Evolutionary conservation across 805 yeast species (phyloP).

Genomic region (Debaryomyces maramus): DNA sequence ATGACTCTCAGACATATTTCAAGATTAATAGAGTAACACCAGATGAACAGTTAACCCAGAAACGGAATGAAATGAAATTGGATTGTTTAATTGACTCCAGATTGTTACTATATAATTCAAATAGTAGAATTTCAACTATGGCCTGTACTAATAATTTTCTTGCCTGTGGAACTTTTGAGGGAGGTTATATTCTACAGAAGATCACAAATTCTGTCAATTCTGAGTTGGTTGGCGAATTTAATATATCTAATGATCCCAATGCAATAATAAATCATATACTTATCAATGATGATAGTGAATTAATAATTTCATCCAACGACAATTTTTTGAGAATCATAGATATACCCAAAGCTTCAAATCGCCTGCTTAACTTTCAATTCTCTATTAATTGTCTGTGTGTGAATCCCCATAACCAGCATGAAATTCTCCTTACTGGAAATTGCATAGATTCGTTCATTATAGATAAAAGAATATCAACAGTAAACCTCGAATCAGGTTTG

Average conservation of each 20-base stretch:
- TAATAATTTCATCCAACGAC: conserved; percentile 55
- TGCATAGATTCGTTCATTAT: conserved; percentile 40
- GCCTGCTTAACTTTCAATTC: conserved; percentile 34
- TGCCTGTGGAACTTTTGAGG: conserved; percentile 56
- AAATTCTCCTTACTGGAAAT: conserved; percentile 54
- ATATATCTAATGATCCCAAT: conserved; percentile 42
- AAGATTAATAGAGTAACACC: conserved; percentile 35
- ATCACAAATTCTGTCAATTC: conserved; percentile 24
- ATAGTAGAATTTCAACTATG: conserved; percentile 49
- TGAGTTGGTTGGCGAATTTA: conserved; percentile 30
- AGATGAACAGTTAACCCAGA: conserved; percentile 17
- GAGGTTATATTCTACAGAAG: conserved; percentile 45
- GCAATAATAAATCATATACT: conserved; percentile 55
- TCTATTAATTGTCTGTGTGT: conserved; percentile 52
- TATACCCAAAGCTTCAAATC: conserved; percentile 17
- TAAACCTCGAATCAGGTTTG: conserved; percentile 12
- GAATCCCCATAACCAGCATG: conserved; percentile 37
- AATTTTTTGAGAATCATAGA: conserved; percentile 43
- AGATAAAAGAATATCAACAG: conserved; percentile 37
- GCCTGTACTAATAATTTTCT: conserved; percentile 42
- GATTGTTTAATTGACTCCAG: conserved; percentile 43
- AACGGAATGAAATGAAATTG: conserved; percentile 26
- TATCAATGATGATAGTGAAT: conserved; percentile 30
- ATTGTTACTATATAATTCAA: conserved; percentile 23
- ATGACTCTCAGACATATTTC: conserved; percentile 33